Evolutionary conservation across 1,284 basidiomycete genomes (phyloP), one percentile per base, ranked within the genome.

Genomic region (Thecaphora frezii): DNA sequence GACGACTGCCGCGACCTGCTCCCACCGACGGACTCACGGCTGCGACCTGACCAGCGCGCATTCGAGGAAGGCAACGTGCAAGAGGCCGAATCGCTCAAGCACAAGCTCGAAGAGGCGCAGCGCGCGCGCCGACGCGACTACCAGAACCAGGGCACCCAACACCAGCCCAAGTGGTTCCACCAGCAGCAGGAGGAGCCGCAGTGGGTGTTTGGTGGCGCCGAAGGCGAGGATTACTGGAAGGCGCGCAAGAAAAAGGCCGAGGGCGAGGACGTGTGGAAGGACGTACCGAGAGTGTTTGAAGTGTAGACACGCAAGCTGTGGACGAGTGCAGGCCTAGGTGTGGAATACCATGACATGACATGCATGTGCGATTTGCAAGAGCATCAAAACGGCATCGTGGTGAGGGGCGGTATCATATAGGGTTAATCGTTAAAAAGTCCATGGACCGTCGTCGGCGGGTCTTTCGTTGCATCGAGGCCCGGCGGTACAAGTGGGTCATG

Each of bases 11-110:
- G 85, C 53, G 85, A 83, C 5, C 84, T 84, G 58, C 43, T 94
- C 7, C 89, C 91, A 1, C 85, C 86, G 0, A 93, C 92, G 1
- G 93, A 96, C 77, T 92, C 91, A 9, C 85, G 93, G 28, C 82
- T 86, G 55, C 84, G 92, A 33, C 89, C 91, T 1, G 92, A 96
- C 80, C 89, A 94, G 49, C 82, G 88, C 26, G 89, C 90, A 4
- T 82, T 93, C 42, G 93, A 96, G 78, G 85, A 89, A 62, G 92
- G 91, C 13, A 81, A 89, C 44, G 77, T 89, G 2, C 87, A 91
- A 55, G 72, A 82, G 44, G 91, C 92, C 1, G 92, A 96, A 72
- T 79, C 79, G 46, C 84, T 89, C 71, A 96, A 96, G 81, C 78
- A 82, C 25, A 82, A 84, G 28, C 81, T 94, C 13, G 93, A 96